Evolutionary conservation across 2,329 filamentous ascomycete species (phyloP), one percentile per base, ranked within the genome.

Genomic region (Hypoxylon sp.): DNA sequence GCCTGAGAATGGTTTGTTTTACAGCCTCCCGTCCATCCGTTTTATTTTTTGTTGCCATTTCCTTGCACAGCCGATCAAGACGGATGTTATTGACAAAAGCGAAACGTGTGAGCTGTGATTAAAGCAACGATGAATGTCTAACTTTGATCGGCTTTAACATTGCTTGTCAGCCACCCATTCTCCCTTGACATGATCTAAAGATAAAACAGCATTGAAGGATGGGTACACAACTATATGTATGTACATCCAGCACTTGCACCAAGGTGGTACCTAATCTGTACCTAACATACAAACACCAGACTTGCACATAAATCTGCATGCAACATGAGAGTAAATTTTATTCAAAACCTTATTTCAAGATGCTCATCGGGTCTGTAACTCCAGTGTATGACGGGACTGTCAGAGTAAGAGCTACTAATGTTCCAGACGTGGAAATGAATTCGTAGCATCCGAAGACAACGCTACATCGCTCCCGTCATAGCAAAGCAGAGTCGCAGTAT

Each of bases 151-250:
- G 53, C 27, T 54, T 54, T 51, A 58, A 44, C 8, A 60, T 35
- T 27, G 25, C 25, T 27, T 51, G 49, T 60, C 55, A 61, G 61
- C 50, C 50, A 61, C 37, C 14, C 58, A 27, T 31, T 13, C 33
- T 66, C 49, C 44, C 53, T 51, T 22, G 31, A 42, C 35, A 25
- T 55, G 27, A 44, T 65, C 56, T 49, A 64, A 60, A 62, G 46
- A 60, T 68, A 70, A 70, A 70, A 70, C 53, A 70, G 25, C 25
- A 27, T 27, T 27, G 25, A 27, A 63, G 68, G 58, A 60, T 50
- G 54, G 57, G 20, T 64, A 54, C 68, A 70, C 68, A 27, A 3
- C 25, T 27, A 3, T 27, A 22, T 55, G 61, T 65, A 51, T 55
- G 61, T 65, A 51, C 48, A 51, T 30, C 42, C 50, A 33, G 54